Evolutionary conservation across 495 filamentous ascomycete species (phyloP).

Genomic region (Xylaria palmicola): DNA sequence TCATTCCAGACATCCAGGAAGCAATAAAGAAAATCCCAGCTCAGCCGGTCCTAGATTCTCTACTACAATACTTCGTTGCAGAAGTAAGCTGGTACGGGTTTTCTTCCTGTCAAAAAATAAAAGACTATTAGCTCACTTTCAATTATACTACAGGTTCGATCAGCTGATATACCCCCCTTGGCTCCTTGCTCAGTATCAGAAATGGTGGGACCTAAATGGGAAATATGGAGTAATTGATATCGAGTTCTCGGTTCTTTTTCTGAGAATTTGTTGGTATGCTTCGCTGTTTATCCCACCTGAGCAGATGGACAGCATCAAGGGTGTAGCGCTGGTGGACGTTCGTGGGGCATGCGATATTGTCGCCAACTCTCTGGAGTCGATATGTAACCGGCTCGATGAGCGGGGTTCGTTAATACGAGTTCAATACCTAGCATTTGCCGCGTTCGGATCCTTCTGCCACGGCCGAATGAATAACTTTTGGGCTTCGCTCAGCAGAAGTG

Average conservation of each 20-base stretch:
- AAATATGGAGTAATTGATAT: slow-evolving; percentile 13
- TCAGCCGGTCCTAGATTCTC: slow-evolving; percentile 27
- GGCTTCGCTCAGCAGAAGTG: slow-evolving; percentile 4
- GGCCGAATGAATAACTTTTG: slow-evolving; percentile 14
- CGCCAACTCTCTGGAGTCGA: background rate
- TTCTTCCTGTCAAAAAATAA: no score
- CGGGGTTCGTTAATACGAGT: slow-evolving; percentile 19
- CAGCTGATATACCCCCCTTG: slow-evolving; percentile 13
- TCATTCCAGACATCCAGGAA: slow-evolving; percentile 7
- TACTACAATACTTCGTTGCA: slow-evolving; percentile 29
- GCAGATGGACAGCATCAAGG: slow-evolving; percentile 23
- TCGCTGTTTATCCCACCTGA: slow-evolving; percentile 29
- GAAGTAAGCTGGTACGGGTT: slow-evolving; percentile 31
- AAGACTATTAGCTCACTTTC: background rate
- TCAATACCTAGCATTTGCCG: slow-evolving; percentile 17
- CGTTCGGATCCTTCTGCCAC: slow-evolving; percentile 4
- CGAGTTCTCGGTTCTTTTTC: slow-evolving; percentile 30
- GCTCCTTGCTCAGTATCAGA: slow-evolving; percentile 15
- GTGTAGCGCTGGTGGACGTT: slow-evolving; percentile 20
- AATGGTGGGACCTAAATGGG: slow-evolving; percentile 12
- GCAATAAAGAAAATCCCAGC: slow-evolving; percentile 21
- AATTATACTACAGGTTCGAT: slow-evolving; percentile 7
- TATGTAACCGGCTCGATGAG: slow-evolving; percentile 1
- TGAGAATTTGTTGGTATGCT: slow-evolving; percentile 27
- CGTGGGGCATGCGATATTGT: background rate